Evolutionary conservation across 108 stramenopile species (phyloP), one percentile per base, ranked within the genome.

Genomic region (Chaetoceros tenuissimus): DNA sequence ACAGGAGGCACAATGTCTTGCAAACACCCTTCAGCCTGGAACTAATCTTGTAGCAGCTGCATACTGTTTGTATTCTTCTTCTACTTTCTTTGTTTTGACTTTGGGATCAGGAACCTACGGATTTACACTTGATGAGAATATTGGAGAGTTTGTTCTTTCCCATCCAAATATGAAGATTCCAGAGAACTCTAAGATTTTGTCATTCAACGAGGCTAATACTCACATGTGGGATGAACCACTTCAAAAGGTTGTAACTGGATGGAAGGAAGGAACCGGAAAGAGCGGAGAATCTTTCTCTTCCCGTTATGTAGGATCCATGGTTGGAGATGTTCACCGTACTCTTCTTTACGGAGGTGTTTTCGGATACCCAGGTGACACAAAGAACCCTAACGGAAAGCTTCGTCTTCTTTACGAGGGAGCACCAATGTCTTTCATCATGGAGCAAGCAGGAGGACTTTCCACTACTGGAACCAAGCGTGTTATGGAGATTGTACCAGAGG

Each of bases 301-400:
- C 48, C 89, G 98, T 28, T 99, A 99, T 64, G 92, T 99, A 46
- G 98, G 97, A 19, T 89, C 87, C 64, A 97, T 99, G 96, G 98
- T 98, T 19, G 93, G 94, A 7, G 98, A 99, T 69, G 93, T 97
- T 17, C 98, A 99, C 75, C 89, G 98, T 10, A 99, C 98, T 13
- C 65, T 99, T 40, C 68, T 95, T 49, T 99, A 99, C 67, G 97
- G 97, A 29, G 98, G 98, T 8, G 81, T 99, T 23, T 99, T 96
- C 66, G 85, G 95, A 56, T 98, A 96, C 67, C 98, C 98, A 3
- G 76, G 89, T 29, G 96, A 97, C 64, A 68, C 56, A 21, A 84
- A 81, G 51, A 83, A 89, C 58, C 82, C 78, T 27, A 79, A 92
- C 40, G 93, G 95, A 49, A 94, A 94, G 61, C 71, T 95, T 5